phyloP scores from a whole-genome alignment of 2,329 filamentous ascomycete genomes.

The Teratosphaeria zuluensis region DNA sequence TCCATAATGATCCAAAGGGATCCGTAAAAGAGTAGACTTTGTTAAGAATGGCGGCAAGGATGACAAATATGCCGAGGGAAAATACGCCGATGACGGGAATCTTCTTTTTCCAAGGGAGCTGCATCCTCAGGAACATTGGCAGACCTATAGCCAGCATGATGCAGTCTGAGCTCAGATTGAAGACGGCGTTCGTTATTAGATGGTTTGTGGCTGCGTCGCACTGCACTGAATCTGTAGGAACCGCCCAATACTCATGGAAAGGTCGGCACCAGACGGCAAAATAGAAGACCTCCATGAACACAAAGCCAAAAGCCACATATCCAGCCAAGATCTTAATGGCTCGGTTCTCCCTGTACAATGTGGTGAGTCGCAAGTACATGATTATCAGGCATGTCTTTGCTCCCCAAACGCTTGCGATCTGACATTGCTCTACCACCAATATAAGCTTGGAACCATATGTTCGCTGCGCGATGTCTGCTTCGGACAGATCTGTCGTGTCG shows the following conservation, averaged over 20 bases:
- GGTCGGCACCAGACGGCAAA: constrained; percentile 32
- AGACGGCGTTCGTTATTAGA: constrained; percentile 28
- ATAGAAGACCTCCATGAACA: constrained; percentile 32
- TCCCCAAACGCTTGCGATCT: constrained; percentile 29
- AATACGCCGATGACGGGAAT: constrained; percentile 47
- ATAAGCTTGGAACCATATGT: constrained; percentile 29
- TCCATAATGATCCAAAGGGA: constrained; percentile 47
- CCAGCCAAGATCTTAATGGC: constrained; percentile 24
- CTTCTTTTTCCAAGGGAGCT: constrained; percentile 41
- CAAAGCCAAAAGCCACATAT: constrained; percentile 27
- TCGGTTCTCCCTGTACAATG: constrained; percentile 26
- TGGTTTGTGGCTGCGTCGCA: constrained; percentile 31
- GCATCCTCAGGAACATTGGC: constrained; percentile 36
- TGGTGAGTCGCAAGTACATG: constrained; percentile 30
- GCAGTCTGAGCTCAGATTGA: constrained; percentile 39
- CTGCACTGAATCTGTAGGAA: constrained; percentile 26
- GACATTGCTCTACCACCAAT: constrained; percentile 30
- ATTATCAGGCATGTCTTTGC: constrained; percentile 29
- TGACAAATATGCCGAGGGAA: constrained; percentile 46
- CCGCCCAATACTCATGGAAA: constrained; percentile 29
- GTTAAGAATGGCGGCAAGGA: constrained; percentile 50
- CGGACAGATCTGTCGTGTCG: constrained; percentile 33
- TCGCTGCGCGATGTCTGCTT: constrained; percentile 15
- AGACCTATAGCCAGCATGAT: constrained; percentile 36
- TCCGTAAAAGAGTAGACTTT: constrained; percentile 52